Conservation (phyloP, 495 filamentous ascomycete genomes). For the Thermothielavioides terrestris region DNA sequence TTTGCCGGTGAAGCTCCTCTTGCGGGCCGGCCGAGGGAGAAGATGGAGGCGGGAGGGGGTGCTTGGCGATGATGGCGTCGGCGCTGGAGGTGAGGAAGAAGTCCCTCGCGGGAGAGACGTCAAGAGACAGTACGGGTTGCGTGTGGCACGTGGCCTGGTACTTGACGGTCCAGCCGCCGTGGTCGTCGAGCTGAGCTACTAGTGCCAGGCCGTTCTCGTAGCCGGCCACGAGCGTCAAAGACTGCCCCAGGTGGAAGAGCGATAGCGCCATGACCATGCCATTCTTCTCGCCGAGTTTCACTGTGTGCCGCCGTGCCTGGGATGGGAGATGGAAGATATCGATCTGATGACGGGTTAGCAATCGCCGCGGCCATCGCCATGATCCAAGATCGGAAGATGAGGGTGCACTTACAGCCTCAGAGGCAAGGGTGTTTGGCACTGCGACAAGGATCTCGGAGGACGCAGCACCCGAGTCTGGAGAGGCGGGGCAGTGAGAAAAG, state of each 20-base stretch:
- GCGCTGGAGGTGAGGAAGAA: conserved; percentile 78
- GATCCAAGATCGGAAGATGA: not conserved
- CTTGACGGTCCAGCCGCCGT: conserved; percentile 47
- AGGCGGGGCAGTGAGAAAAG: conserved; percentile 55
- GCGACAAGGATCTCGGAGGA: conserved; percentile 50
- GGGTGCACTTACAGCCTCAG: conserved; percentile 59
- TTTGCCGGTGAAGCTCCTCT: no score
- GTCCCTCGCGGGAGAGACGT: conserved; percentile 45
- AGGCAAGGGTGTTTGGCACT: conserved; percentile 67
- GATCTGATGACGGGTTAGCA: conserved; percentile 43
- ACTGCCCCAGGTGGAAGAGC: conserved; percentile 41
- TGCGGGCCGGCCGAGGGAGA: not conserved
- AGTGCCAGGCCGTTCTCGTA: conserved; percentile 79
- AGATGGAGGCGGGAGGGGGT: conserved; percentile 31
- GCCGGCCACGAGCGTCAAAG: conserved; percentile 55
- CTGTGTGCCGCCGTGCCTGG: conserved; percentile 57
- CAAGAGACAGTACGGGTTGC: conserved; percentile 79
- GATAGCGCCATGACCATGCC: conserved; percentile 89
- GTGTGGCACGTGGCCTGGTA: conserved; percentile 63
- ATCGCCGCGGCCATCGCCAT: no score
- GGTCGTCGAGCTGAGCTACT: conserved; percentile 36
- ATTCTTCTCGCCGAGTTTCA: conserved; percentile 52
- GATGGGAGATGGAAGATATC: conserved; percentile 82
- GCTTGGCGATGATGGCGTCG: conserved; percentile 48
- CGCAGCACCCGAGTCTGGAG: conserved; percentile 5